These are phyloP conservation scores for Paramecium tetraurelia DNA, from an alignment of 73 alveolate species.

Conservation along the genomic window DNA sequence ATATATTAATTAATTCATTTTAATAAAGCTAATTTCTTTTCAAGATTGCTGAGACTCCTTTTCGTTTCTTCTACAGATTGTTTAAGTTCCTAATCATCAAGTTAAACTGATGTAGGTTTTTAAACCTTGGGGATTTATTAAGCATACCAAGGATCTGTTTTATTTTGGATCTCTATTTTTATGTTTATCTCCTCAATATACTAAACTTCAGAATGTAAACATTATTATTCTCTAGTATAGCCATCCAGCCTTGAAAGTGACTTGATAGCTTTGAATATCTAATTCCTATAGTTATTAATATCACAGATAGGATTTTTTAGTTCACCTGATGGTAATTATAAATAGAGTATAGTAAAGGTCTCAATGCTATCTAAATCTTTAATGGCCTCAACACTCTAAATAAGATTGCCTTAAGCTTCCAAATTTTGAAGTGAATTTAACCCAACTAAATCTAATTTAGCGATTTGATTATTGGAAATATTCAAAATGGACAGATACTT, in stretches of 20 bases:
- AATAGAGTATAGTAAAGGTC: background rate
- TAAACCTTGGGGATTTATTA: slow-evolving; percentile 26
- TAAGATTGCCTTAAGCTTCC: background rate
- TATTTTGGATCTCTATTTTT: background rate
- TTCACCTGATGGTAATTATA: background rate
- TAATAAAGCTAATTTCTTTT: slow-evolving; percentile 2
- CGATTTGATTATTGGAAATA: background rate
- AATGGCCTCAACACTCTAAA: background rate
- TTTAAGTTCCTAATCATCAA: background rate
- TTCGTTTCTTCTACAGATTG: background rate
- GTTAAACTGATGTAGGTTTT: background rate
- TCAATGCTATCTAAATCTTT: background rate
- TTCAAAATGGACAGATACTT: background rate
- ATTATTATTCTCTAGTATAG: background rate
- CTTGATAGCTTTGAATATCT: background rate
- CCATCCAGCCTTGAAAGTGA: background rate
- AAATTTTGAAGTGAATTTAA: background rate
- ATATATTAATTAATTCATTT: background rate
- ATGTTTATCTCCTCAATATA: too few relatives aligned
- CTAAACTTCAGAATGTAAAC: too few relatives aligned
- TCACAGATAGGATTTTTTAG: background rate
- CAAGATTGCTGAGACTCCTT: background rate
- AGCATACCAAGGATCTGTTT: slow-evolving; percentile 10
- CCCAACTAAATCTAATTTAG: background rate
- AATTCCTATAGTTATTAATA: background rate